These are phyloP conservation scores for Geotrichum citri-aurantii DNA, from an alignment of 1,139 yeast genomes.

Conservation along the genomic window DNA sequence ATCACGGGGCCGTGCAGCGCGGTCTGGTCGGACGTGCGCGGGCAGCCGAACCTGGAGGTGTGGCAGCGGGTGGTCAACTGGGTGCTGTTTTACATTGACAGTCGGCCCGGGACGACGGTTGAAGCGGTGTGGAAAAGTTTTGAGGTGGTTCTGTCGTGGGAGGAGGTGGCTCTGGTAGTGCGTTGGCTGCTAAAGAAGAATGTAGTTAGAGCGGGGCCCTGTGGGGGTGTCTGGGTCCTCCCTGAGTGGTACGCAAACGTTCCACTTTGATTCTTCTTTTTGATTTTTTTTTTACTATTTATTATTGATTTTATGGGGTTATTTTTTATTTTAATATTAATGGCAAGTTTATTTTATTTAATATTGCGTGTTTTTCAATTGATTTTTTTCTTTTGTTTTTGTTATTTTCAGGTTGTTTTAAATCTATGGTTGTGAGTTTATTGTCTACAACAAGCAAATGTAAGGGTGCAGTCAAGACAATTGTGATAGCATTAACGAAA, in stretches of 20 bases:
- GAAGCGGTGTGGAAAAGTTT: constrained; percentile 36
- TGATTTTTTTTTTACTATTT: neutral
- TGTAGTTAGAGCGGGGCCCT: constrained; percentile 38
- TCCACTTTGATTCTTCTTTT: constrained; percentile 1
- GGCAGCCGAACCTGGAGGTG: constrained; percentile 49
- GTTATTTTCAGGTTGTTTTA: too few relatives aligned
- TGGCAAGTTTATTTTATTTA: too few relatives aligned
- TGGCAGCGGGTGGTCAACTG: constrained; percentile 55
- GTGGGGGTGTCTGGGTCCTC: constrained; percentile 47
- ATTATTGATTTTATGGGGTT: neutral
- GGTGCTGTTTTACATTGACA: constrained; percentile 46
- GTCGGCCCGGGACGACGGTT: constrained; percentile 54
- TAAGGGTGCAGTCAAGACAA: too few relatives aligned
- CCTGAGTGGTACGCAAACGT: constrained; percentile 47
- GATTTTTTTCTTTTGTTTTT: too few relatives aligned
- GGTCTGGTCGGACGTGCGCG: constrained; percentile 67
- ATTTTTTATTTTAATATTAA: too few relatives aligned
- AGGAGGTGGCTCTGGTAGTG: constrained; percentile 49
- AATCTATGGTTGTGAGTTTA: too few relatives aligned
- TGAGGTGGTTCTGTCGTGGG: constrained; percentile 38
- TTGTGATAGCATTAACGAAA: too few relatives aligned
- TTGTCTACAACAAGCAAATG: too few relatives aligned
- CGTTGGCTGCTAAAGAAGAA: constrained; percentile 51
- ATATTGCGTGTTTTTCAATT: too few relatives aligned
- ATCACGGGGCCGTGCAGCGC: constrained; percentile 64